Base-by-base conservation (phyloP, 805 yeast species). In the Tetrapisispora namnaoensis region DNA sequence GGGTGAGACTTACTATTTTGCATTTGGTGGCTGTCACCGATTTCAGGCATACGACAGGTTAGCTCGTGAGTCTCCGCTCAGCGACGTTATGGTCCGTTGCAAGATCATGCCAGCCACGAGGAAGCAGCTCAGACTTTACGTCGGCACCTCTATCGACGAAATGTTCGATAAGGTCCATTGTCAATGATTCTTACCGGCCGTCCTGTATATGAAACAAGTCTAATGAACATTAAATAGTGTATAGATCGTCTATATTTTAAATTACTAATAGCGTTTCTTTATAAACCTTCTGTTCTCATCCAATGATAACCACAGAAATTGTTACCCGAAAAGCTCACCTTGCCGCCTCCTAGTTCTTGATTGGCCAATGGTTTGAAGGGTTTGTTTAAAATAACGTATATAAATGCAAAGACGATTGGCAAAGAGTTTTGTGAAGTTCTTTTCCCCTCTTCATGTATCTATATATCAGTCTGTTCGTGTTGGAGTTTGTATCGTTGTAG, bases 21-120 rank as follows among this genome's bases (percentile, higher is more conserved):
- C 90, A 1, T 87, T 87, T 66, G 96, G 95, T 7, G 95, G 95
- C 0, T 87, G 96, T 61, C 96, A 87, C 61, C 67, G 96, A 53
- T 83, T 87, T 55, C 95, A 87, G 63, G 95, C 95, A 0, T 88
- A 88, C 60, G 93, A 86, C 49, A 67, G 74, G 37, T 48, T 61
- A 17, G 72, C 70, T 38, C 69, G 72, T 1, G 75, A 73, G 30
- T 60, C 65, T 3, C 54, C 51, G 3, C 48, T 53, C 14, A 48
- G 49, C 38, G 67, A 65, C 16, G 61, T 65, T 22, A 56, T 74
- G 68, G 95, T 88, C 10, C 80, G 76, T 58, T 82, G 88, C 63
- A 82, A 82, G 54, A 59, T 87, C 9, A 65, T 86, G 32, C 95
- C 95, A 1, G 83, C 87, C 7, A 86, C 95, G 0, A 77, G 79